phyloP scores from a whole-genome alignment of 2,329 filamentous ascomycete species.

The Trichoderma koningiopsis region DNA sequence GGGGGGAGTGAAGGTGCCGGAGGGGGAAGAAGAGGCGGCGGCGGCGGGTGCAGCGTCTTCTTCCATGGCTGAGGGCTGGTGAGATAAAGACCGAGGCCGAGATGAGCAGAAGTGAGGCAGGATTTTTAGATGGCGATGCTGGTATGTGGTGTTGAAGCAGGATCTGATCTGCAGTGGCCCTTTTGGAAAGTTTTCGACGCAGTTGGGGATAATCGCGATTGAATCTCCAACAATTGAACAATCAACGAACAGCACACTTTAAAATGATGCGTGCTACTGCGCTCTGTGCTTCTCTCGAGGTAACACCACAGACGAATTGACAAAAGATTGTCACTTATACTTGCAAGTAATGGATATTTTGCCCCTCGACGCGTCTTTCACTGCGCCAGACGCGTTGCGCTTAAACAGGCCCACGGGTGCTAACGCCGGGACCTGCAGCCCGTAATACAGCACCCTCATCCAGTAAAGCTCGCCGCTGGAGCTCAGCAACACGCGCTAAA shows the following conservation, averaged over 20 bases:
- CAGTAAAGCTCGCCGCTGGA: conserved; percentile 21
- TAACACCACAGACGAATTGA: not conserved
- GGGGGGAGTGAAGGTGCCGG: conserved; percentile 63
- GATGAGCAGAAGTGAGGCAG: not conserved
- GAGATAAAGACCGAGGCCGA: not conserved
- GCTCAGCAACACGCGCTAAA: conserved; percentile 21
- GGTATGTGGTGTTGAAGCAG: not conserved
- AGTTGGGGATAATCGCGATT: not conserved
- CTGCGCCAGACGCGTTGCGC: conserved; percentile 6
- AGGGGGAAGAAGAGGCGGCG: not conserved
- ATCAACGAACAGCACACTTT: not conserved
- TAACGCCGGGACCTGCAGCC: not conserved
- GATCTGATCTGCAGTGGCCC: not conserved
- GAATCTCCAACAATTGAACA: not conserved
- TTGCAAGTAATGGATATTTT: not conserved
- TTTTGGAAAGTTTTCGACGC: not conserved
- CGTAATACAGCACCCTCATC: not conserved
- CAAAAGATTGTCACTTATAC: not conserved
- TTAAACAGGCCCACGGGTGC: not conserved
- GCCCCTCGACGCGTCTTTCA: conserved; percentile 33
- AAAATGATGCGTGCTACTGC: not conserved
- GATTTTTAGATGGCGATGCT: not conserved
- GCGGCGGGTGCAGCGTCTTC: not conserved
- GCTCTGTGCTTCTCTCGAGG: not conserved
- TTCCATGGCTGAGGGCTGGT: conserved; percentile 1